phyloP scores from a whole-genome alignment of 1,139 yeast species.

The Debaryomyces udenii region DNA sequence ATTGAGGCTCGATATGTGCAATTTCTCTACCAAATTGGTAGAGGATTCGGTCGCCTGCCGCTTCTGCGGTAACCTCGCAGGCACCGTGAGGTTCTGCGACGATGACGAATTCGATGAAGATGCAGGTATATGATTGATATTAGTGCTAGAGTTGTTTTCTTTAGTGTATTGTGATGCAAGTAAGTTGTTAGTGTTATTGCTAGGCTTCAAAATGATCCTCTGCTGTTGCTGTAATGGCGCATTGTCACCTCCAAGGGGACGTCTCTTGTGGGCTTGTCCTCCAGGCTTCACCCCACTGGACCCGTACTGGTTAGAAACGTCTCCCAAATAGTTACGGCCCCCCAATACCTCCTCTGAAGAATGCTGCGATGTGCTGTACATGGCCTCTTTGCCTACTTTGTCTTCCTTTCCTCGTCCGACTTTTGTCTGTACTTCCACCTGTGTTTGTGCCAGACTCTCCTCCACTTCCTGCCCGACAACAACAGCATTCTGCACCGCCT shows the following conservation, averaged over 20 bases:
- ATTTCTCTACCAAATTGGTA: constrained; percentile 51
- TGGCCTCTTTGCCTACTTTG: constrained; percentile 5
- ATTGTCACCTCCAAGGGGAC: constrained; percentile 40
- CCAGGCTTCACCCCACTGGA: constrained; percentile 13
- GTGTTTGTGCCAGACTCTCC: constrained; percentile 12
- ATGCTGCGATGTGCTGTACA: constrained; percentile 10
- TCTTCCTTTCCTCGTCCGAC: background rate
- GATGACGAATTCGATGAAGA: constrained; percentile 13
- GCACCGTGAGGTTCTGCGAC: constrained; percentile 22
- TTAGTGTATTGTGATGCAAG: constrained; percentile 13
- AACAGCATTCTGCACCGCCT: constrained; percentile 17
- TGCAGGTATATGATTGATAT: constrained; percentile 12
- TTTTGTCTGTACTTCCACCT: constrained; percentile 9
- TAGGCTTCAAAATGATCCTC: constrained; percentile 9
- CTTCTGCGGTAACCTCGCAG: constrained; percentile 55
- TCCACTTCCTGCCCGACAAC: constrained; percentile 5
- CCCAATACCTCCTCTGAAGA: constrained; percentile 15
- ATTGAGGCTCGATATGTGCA: constrained; percentile 26
- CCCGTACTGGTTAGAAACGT: constrained; percentile 45
- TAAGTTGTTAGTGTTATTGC: constrained; percentile 10
- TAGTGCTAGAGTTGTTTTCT: constrained; percentile 9
- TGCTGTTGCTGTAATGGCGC: constrained; percentile 33
- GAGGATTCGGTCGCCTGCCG: constrained; percentile 60
- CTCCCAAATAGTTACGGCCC: constrained; percentile 41
- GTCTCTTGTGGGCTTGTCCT: constrained; percentile 23